These are phyloP conservation scores for Chlamydomonas schloesseri DNA, from an alignment of 139 green algal genomes.

Conservation along the genomic window DNA sequence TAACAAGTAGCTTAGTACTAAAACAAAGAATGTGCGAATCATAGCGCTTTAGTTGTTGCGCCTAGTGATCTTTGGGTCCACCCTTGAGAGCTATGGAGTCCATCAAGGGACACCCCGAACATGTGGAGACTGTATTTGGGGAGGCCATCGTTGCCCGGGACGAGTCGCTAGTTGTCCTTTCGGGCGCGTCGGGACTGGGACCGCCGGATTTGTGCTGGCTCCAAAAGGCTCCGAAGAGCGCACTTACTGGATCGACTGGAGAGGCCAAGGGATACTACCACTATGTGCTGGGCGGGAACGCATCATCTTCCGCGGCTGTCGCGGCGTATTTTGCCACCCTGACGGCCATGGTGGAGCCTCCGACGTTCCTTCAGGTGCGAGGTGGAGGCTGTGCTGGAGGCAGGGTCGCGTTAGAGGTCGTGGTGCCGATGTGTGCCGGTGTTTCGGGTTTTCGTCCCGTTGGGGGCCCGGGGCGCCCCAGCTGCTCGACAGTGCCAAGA, in stretches of 20 bases:
- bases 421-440: background rate
- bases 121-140: constrained; percentile 62
- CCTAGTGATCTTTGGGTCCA: no score
- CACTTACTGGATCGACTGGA: constrained; percentile 6
- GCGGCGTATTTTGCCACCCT: constrained; percentile 76
- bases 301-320: constrained; percentile 61
- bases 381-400: no score
- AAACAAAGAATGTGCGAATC: no score
- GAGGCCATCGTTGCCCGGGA: constrained; percentile 64
- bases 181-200: constrained; percentile 48
- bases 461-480: no score
- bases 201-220: constrained; percentile 78
- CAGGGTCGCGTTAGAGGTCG: no score
- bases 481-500: background rate
- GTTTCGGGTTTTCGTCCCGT: background rate
- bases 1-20: no score
- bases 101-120: constrained; percentile 50
- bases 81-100: constrained; percentile 55
- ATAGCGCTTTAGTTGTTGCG: no score
- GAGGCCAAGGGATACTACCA: constrained; percentile 73
- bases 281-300: constrained; percentile 63
- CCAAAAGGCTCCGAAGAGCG: constrained; percentile 55
- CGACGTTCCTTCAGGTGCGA: constrained; percentile 53
- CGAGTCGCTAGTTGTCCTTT: constrained; percentile 51
- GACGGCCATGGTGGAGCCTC: constrained; percentile 51